Base-by-base conservation (phyloP, 2,329 filamentous ascomycete genomes). In the Fusarium brachygibbosum region DNA sequence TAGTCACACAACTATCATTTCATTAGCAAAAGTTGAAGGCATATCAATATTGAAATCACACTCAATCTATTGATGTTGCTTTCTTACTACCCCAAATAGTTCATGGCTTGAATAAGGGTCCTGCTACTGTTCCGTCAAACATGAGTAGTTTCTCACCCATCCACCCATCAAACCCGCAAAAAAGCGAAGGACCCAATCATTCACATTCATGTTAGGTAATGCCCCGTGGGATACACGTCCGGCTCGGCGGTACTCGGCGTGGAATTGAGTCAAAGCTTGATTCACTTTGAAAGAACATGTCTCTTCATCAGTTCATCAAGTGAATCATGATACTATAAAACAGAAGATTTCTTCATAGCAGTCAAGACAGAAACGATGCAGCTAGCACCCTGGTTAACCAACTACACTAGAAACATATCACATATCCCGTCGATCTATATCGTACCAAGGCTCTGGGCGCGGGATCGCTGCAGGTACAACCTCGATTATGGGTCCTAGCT, bases 191-290 rank as follows among this genome's bases (percentile, higher is more conserved):
- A n/a, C 44, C 60, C 60, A 63, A 44, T 63, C 49, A 64, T 58
- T 41, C n/a, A 0, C 12, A 35, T 64, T 19, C 17, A 10, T 38
- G 34, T 63, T 64, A 63, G 45, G 60, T 63, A 63, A 64, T 63
- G 23, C 28, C 54, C 19, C 17, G 9, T 14, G 21, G 48, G 34
- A 56, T 28, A 28, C 21, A 31, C 23, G 3, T 10, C 60, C 32
- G 58, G 28, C 50, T 63, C 60, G 60, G 60, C 50, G 58, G 37
- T 58, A 57, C 59, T 63, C 60, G 59, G 59, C 3, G n/a, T 16
- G 19, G 10, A 34, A 56, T 2, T 19, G 4, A 38, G 35, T 28
- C 23, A n/a, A 46, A 49, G 13, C 16, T 54, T 16, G 11, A 13
- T 19, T 25, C 23, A 28, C n/a, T n/a, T 17, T 9, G 9, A 21